phyloP scores from a whole-genome alignment of 805 yeast genomes.

The Candida montana region DNA sequence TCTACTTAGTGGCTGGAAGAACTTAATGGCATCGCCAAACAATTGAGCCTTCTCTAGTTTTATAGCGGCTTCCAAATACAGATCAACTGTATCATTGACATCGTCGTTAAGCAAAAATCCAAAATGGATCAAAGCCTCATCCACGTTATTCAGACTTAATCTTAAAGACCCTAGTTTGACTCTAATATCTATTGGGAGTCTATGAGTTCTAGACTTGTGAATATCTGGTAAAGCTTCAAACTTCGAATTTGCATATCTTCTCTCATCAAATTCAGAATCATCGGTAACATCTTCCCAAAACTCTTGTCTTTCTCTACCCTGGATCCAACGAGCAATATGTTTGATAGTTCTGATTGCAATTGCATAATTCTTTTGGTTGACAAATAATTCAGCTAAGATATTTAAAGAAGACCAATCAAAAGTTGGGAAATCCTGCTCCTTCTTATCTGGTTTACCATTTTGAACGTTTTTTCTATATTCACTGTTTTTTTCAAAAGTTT shows the following conservation, averaged over 20 bases:
- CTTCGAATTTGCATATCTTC: constrained; percentile 47
- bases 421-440: constrained; percentile 33
- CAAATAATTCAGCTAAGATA: constrained; percentile 72
- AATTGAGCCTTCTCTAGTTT: constrained; percentile 64
- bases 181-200: constrained; percentile 82
- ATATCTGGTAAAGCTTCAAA: constrained; percentile 35
- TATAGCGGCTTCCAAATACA: constrained; percentile 71
- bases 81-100: constrained; percentile 61
- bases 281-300: constrained; percentile 45
- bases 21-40: constrained; percentile 70
- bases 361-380: constrained; percentile 58
- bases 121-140: constrained; percentile 74
- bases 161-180: constrained; percentile 75
- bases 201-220: constrained; percentile 35
- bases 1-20: constrained; percentile 51
- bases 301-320: constrained; percentile 48
- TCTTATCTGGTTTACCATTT: constrained; percentile 22
- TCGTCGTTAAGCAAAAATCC: constrained; percentile 50
- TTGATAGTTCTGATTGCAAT: constrained; percentile 63
- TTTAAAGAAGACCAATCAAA: constrained; percentile 91
- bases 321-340: constrained; percentile 78
- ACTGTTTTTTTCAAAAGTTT: constrained; percentile 56
- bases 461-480: constrained; percentile 29
- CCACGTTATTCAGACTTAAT: constrained; percentile 52
- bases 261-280: constrained; percentile 80